Evolutionary conservation across 2,329 filamentous ascomycete genomes (phyloP).

Genomic region (Verticillium isaacii): DNA sequence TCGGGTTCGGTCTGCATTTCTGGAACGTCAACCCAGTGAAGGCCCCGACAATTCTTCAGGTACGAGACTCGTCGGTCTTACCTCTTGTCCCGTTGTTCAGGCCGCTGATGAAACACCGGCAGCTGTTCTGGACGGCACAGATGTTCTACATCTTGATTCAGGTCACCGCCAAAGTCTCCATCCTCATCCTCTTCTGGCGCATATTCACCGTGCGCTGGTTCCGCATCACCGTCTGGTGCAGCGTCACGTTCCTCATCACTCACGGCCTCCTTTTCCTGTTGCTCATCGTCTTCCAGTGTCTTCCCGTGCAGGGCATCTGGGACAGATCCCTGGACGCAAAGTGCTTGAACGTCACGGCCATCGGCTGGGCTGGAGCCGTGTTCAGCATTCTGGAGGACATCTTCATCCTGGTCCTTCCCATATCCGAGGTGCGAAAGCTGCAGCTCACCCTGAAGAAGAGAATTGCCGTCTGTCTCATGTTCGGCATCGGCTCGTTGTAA

Average conservation of each 20-base stretch:
- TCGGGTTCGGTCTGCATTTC: constrained; percentile 17
- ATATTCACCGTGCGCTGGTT: constrained; percentile 12
- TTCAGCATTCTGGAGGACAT: constrained; percentile 13
- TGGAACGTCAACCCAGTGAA: constrained; percentile 15
- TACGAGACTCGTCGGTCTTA: background rate
- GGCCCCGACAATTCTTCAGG: constrained; percentile 6
- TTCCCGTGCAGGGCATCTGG: constrained; percentile 12
- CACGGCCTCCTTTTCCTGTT: constrained; percentile 14
- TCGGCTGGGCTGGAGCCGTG: constrained; percentile 7
- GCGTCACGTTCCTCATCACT: constrained; percentile 7
- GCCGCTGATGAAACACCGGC: background rate
- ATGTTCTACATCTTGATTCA: constrained; percentile 18
- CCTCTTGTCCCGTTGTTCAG: background rate
- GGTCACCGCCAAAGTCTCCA: constrained; percentile 16
- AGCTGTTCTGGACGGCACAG: constrained; percentile 15
- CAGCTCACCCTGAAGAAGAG: constrained; percentile 7
- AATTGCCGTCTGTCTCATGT: constrained; percentile 9
- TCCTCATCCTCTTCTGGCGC: constrained; percentile 16
- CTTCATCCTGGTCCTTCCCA: constrained; percentile 9
- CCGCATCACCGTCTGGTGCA: background rate
- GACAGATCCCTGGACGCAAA: constrained; percentile 3
- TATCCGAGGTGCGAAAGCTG: constrained; percentile 10
- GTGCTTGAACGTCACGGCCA: constrained; percentile 6
- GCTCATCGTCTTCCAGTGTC: constrained; percentile 15
- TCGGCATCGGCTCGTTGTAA: constrained; percentile 12